A percentile compares a stretch with the other conserved stretches of the same genome.
phyloP scores from a whole-genome alignment of 345 rosid species.

The Moringa oleifera region DNA sequence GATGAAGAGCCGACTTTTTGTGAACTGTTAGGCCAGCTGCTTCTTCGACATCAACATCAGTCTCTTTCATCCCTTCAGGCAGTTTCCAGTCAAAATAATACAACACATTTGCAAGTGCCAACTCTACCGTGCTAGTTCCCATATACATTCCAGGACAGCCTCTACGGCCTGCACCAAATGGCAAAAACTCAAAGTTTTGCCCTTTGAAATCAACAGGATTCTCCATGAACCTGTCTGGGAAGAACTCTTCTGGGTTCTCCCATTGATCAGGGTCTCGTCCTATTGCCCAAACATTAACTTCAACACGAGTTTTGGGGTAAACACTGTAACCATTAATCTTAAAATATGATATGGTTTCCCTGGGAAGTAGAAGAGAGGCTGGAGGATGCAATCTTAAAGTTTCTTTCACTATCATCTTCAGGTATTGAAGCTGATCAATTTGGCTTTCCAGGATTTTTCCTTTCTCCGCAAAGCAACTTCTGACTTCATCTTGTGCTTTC shows the following conservation, averaged over 20 bases:
- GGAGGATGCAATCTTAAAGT: conserved; percentile 40
- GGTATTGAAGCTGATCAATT: conserved; percentile 22
- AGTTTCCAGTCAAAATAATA: conserved; percentile 38
- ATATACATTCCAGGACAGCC: conserved; percentile 32
- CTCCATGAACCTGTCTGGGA: conserved; percentile 35
- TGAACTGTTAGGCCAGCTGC: conserved; percentile 23
- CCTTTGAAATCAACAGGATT: conserved; percentile 34
- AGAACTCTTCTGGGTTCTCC: conserved; percentile 33
- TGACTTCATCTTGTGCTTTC: conserved; percentile 27
- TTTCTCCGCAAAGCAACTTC: conserved; percentile 12
- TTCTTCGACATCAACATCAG: conserved; percentile 38
- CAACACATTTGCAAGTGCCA: conserved; percentile 33
- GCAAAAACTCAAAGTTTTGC: conserved; percentile 33
- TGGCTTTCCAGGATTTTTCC: conserved; percentile 17
- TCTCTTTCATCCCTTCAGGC: conserved; percentile 22
- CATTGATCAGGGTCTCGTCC: conserved; percentile 39
- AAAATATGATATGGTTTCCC: conserved; percentile 25
- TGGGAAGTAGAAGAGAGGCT: conserved; percentile 22
- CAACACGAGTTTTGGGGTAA: conserved; percentile 18
- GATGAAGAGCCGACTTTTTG: conserved; percentile 24
- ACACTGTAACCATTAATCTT: conserved; percentile 20
- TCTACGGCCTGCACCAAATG: conserved; percentile 46
- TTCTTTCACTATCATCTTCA: conserved; percentile 31
- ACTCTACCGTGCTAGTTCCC: conserved; percentile 29
- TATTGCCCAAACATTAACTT: conserved; percentile 33